phyloP scores from a whole-genome alignment of 2,329 filamentous ascomycete genomes.

The Trichoderma atrobrunneum region DNA sequence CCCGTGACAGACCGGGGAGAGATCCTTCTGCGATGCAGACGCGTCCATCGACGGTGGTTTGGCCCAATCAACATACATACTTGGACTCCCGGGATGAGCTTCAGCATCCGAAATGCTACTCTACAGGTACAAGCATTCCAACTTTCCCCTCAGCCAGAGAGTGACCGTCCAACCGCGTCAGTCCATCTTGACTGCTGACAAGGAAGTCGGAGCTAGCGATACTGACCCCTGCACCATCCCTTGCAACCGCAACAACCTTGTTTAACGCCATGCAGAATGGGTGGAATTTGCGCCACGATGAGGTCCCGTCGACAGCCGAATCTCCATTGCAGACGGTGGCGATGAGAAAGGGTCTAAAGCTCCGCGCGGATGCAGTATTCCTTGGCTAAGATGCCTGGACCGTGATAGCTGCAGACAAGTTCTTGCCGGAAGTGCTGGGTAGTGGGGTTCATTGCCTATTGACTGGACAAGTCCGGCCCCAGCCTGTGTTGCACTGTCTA shows the following conservation, averaged over 20 bases:
- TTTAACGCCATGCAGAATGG: slow-evolving; percentile 24
- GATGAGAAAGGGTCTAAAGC: not conserved
- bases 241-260: slow-evolving; percentile 20
- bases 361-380: not conserved
- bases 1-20: not conserved
- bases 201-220: not conserved
- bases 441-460: not conserved
- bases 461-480: not conserved
- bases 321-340: slow-evolving; percentile 2
- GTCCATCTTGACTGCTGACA: slow-evolving; percentile 11
- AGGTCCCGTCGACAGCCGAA: slow-evolving; percentile 15
- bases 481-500: not conserved
- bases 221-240: slow-evolving; percentile 12
- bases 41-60: not conserved
- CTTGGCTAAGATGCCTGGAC: not conserved
- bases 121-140: not conserved
- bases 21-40: slow-evolving; percentile 6
- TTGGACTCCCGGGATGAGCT: not conserved
- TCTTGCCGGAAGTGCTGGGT: not conserved
- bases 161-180: not conserved
- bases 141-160: not conserved
- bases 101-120: not conserved
- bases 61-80: slow-evolving; percentile 1
- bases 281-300: slow-evolving; percentile 19
- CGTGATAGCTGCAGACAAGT: not conserved